Conservation (phyloP, 192 early-diverging fungal species). For the Mortierella claussenii region DNA sequence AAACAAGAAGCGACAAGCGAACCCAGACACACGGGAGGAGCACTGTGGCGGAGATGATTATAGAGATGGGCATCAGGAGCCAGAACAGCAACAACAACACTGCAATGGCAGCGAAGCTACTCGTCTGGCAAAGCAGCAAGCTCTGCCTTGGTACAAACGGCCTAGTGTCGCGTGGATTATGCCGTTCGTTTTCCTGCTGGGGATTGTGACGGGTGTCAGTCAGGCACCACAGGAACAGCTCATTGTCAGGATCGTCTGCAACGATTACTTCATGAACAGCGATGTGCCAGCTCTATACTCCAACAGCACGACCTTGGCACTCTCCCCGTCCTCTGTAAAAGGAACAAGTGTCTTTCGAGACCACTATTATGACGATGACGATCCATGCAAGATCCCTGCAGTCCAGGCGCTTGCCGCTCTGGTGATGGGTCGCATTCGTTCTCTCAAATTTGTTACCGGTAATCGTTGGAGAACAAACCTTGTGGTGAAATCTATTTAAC, state of each 20-base stretch:
- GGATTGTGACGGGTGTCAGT: conserved; percentile 16
- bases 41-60: not conserved
- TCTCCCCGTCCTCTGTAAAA: too few species aligned
- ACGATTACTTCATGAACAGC: conserved; percentile 8
- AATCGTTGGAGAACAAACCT: not conserved
- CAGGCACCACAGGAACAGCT: conserved; percentile 33
- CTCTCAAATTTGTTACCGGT: conserved; percentile 39
- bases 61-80: not conserved
- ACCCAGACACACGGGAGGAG: not conserved
- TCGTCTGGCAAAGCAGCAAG: conserved; percentile 12
- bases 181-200: conserved; percentile 31
- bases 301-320: not conserved
- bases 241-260: conserved; percentile 34
- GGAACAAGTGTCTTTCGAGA: not conserved
- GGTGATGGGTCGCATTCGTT: conserved; percentile 18
- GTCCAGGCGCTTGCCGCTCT: conserved; percentile 17
- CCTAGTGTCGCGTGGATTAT: conserved; percentile 24
- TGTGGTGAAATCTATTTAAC: not conserved
- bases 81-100: too few species aligned
- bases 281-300: not conserved
- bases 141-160: conserved; percentile 36
- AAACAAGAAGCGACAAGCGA: not conserved
- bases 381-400: conserved; percentile 10
- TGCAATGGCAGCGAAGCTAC: too few species aligned
- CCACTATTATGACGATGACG: not conserved